Conservation (phyloP, 495 filamentous ascomycete genomes). For the Talaromyces borbonicus region DNA sequence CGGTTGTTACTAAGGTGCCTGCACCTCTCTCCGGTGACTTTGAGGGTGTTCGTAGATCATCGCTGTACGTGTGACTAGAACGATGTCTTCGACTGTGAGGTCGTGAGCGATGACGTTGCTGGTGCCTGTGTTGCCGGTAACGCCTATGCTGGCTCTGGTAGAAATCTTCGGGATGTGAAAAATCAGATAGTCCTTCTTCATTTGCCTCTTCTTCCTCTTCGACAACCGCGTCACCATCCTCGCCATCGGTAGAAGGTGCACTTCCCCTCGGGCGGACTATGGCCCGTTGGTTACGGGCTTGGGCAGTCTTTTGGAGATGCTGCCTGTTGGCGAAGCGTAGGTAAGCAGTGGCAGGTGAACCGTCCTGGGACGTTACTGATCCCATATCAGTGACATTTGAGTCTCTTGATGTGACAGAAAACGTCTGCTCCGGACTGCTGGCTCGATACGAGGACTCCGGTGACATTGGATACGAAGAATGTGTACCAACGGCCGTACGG, state of each 20-base stretch:
- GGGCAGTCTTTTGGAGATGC: conserved; percentile 3
- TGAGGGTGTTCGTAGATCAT: background rate
- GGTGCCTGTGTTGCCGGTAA: background rate
- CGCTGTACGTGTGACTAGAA: conserved; percentile 27
- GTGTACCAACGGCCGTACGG: background rate
- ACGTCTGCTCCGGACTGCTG: conserved; percentile 13
- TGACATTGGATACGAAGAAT: conserved; percentile 11
- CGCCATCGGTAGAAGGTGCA: conserved; percentile 11
- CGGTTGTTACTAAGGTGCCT: background rate
- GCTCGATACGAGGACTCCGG: conserved; percentile 10
- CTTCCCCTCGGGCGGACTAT: conserved; percentile 9
- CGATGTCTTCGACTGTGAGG: conserved; percentile 25
- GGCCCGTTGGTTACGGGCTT: conserved; percentile 15
- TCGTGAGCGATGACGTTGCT: background rate
- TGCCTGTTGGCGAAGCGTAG: conserved; percentile 19
- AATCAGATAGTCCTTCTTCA: conserved; percentile 13
- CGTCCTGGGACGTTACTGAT: conserved; percentile 16
- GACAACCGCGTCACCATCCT: no score
- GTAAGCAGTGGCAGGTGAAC: conserved; percentile 16
- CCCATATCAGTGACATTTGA: conserved; percentile 13
- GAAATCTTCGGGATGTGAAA: conserved; percentile 19
- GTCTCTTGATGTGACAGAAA: conserved; percentile 17
- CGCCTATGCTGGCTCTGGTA: conserved; percentile 14
- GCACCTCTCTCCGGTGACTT: background rate
- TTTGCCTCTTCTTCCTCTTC: no score